phyloP scores from a whole-genome alignment of 257 asterid species.

The Capsicum rhomboideum region DNA sequence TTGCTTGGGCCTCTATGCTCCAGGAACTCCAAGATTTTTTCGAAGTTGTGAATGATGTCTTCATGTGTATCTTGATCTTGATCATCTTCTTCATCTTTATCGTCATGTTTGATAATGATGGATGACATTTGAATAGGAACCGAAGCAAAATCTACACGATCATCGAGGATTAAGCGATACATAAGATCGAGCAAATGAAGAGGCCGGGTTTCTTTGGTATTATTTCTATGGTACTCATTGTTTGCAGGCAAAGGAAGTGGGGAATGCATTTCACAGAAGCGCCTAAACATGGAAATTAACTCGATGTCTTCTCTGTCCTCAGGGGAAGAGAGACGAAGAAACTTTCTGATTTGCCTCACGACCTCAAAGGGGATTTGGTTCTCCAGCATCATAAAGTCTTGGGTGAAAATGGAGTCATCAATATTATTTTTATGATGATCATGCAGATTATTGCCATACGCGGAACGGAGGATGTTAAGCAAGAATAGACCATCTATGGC shows the following conservation, averaged over 20 bases:
- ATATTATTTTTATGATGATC: neutral
- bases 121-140: neutral
- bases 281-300: neutral
- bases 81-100: neutral
- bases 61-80: neutral
- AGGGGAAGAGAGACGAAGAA: neutral
- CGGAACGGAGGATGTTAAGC: slow-evolving; percentile 7
- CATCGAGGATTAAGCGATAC: slow-evolving; percentile 23
- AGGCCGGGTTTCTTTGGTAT: neutral
- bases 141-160: neutral
- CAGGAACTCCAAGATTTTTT: slow-evolving; percentile 9
- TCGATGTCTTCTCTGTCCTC: neutral
- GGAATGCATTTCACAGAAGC: slow-evolving; percentile 15
- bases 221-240: neutral
- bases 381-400: slow-evolving; percentile 36
- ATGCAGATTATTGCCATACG: neutral
- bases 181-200: slow-evolving; percentile 29
- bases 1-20: slow-evolving; percentile 5
- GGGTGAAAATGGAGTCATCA: slow-evolving; percentile 9
- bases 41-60: slow-evolving; percentile 11
- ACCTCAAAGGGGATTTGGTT: slow-evolving; percentile 32
- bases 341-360: slow-evolving; percentile 11
- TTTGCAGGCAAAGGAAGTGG: slow-evolving; percentile 19
- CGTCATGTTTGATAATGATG: neutral
- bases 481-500: slow-evolving; percentile 39